Conservation (phyloP, 257 asterid genomes). For the Salvia splendens region DNA sequence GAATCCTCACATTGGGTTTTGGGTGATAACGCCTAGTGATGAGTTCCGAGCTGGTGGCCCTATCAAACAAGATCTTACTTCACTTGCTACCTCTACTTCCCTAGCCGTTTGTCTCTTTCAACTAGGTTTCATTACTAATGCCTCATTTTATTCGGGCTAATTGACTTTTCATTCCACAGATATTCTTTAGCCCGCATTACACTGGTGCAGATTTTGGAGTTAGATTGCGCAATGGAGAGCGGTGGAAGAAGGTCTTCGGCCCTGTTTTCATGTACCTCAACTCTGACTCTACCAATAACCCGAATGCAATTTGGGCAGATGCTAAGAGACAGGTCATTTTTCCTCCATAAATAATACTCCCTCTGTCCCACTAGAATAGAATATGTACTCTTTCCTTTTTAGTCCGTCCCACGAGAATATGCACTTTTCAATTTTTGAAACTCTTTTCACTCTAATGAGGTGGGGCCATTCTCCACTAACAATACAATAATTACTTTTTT, state of each 20-base stretch:
- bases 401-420: too few relatives aligned
- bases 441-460: too few relatives aligned
- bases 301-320: constrained; percentile 56
- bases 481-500: too few relatives aligned
- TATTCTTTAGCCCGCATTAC: constrained; percentile 57
- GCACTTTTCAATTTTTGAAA: too few relatives aligned
- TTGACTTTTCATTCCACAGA: constrained; percentile 26
- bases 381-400: too few relatives aligned
- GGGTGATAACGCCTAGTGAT: constrained; percentile 70
- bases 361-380: too few relatives aligned
- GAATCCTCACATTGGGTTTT: constrained; percentile 43
- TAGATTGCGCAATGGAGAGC: constrained; percentile 48
- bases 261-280: too few relatives aligned
- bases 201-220: constrained; percentile 48
- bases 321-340: constrained; percentile 63
- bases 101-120: constrained; percentile 58
- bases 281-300: constrained; percentile 43
- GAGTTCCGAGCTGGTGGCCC: constrained; percentile 78
- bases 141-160: too few relatives aligned
- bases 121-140: too few relatives aligned
- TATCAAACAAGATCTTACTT: constrained; percentile 59
- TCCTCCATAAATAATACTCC: too few relatives aligned
- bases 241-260: constrained; percentile 66
- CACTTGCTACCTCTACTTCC: constrained; percentile 64
- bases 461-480: too few relatives aligned